Evolutionary conservation across 345 rosid species (phyloP).

Genomic region (Pugionium dolabratum): DNA sequence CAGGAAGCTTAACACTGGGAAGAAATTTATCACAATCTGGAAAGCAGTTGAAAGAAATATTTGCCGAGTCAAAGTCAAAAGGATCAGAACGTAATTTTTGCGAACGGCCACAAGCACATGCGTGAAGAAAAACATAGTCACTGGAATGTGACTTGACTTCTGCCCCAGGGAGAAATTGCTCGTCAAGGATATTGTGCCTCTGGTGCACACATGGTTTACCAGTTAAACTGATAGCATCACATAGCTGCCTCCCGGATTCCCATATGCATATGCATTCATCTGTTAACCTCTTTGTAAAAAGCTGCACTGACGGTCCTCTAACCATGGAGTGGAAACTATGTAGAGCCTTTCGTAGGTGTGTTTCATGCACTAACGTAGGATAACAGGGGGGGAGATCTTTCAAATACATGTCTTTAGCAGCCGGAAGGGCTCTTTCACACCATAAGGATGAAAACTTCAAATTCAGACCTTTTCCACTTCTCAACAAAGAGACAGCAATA

Average conservation of each 20-base stretch:
- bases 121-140: conserved; percentile 78
- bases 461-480: conserved; percentile 67
- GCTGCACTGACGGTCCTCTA: conserved; percentile 68
- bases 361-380: conserved; percentile 68
- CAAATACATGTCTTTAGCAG: conserved; percentile 75
- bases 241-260: conserved; percentile 83
- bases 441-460: conserved; percentile 65
- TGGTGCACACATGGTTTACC: conserved; percentile 82
- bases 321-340: conserved; percentile 68
- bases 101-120: conserved; percentile 87
- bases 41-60: conserved; percentile 51
- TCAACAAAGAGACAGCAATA: conserved; percentile 62
- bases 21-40: conserved; percentile 72
- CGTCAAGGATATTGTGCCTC: conserved; percentile 50
- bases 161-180: conserved; percentile 36
- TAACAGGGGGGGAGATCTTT: conserved; percentile 70
- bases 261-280: conserved; percentile 75
- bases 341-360: conserved; percentile 63
- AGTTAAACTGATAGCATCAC: conserved; percentile 88
- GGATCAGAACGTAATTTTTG: conserved; percentile 63
- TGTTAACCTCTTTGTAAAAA: conserved; percentile 60
- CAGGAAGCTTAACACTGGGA: conserved; percentile 57
- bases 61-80: conserved; percentile 78
- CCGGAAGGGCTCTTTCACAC: conserved; percentile 76
- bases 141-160: conserved; percentile 62